Evolutionary conservation across 768 basidiomycete species (phyloP).

Genomic region (Chalciporus sphaerocephalus): DNA sequence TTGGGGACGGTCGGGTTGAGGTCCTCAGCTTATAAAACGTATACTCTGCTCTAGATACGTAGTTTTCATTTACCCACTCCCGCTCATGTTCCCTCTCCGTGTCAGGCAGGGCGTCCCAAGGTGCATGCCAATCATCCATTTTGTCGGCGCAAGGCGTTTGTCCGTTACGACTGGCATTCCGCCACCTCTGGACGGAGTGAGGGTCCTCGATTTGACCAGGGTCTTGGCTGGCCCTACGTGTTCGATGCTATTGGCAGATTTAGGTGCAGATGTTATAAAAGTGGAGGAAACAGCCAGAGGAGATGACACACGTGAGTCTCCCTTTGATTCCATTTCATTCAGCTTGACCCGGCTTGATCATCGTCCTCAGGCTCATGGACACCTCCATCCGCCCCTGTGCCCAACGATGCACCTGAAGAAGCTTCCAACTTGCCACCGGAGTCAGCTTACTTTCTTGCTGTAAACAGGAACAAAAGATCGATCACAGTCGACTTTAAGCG

Average conservation of each 20-base stretch:
- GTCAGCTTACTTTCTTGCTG: conserved; percentile 87
- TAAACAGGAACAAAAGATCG: conserved; percentile 86
- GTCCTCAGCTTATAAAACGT: too few relatives aligned
- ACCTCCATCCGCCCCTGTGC: conserved; percentile 55
- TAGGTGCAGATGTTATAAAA: conserved; percentile 92
- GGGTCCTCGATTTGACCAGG: conserved; percentile 84
- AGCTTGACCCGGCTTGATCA: conserved; percentile 11
- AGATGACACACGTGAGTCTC: conserved; percentile 77
- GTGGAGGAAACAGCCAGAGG: conserved; percentile 77
- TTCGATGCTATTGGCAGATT: conserved; percentile 91
- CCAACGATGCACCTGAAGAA: conserved; percentile 45
- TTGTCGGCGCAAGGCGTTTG: conserved; percentile 4
- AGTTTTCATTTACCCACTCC: too few relatives aligned
- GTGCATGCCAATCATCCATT: neutral
- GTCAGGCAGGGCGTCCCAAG: neutral
- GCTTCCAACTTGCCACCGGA: conserved; percentile 75
- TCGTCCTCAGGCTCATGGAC: conserved; percentile 53
- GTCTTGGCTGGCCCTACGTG: conserved; percentile 89
- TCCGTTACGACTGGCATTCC: conserved; percentile 47
- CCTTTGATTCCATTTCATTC: conserved; percentile 6
- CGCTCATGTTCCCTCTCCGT: conserved; percentile 7
- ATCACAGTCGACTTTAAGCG: conserved; percentile 87
- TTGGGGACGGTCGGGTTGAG: too few relatives aligned
- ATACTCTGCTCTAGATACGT: too few relatives aligned
- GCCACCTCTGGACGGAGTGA: conserved; percentile 75